Conservation (phyloP, 2,329 filamentous ascomycete genomes). For the Chrysosporium keratinophilum region DNA sequence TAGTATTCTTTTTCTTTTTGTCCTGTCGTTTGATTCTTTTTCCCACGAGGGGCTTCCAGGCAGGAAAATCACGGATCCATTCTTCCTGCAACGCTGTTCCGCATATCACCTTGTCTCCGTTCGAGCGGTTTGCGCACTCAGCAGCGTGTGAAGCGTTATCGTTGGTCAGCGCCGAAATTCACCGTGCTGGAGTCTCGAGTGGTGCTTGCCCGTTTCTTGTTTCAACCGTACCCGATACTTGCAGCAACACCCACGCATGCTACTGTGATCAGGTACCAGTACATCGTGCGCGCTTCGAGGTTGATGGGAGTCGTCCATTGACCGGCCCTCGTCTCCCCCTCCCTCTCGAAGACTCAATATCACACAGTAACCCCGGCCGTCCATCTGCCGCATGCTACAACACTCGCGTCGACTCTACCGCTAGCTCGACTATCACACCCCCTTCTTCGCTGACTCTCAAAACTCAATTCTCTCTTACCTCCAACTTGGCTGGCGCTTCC, state of each 20-base stretch:
- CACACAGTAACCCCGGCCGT: conserved; percentile 7
- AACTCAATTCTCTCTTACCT: background rate
- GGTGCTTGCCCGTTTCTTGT: background rate
- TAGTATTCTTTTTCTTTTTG: background rate
- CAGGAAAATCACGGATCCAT: conserved; percentile 6
- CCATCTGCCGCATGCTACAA: conserved; percentile 10
- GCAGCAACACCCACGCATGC: background rate
- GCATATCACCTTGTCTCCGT: conserved; percentile 1
- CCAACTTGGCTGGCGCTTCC: background rate
- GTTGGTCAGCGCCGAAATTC: conserved; percentile 3
- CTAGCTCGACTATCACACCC: background rate
- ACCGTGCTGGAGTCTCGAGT: background rate
- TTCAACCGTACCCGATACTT: background rate
- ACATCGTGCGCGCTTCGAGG: background rate
- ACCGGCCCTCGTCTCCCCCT: background rate
- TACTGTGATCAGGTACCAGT: conserved; percentile 3
- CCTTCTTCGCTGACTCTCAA: background rate
- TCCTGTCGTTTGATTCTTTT: background rate
- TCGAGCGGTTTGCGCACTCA: background rate
- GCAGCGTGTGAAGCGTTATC: background rate
- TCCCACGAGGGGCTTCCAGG: background rate
- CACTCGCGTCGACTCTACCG: background rate
- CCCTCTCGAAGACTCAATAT: conserved; percentile 1
- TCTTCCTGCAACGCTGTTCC: conserved; percentile 15
- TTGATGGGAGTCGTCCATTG: background rate